Evolutionary conservation across 176 grass and related monocot genomes (phyloP).

Genomic region (Olyra latifolia): DNA sequence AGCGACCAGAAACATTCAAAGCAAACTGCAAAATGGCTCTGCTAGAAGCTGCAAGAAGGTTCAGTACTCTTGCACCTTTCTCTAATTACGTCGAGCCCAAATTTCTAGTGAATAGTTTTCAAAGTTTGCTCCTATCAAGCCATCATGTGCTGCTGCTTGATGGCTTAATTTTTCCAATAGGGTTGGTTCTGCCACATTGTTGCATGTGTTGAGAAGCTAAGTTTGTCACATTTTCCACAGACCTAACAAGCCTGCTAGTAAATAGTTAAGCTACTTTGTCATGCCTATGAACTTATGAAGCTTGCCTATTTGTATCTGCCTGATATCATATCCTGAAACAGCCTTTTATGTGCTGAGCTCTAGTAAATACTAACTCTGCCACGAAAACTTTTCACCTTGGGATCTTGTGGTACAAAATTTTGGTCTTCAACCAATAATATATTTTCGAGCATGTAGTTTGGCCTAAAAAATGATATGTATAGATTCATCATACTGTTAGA

Average conservation of each 20-base stretch:
- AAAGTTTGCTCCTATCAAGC: conserved; percentile 2
- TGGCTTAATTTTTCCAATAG: neutral
- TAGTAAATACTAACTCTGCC: neutral
- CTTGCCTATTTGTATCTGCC: neutral
- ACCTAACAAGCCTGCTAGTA: neutral
- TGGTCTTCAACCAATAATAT: neutral
- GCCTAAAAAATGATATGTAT: neutral
- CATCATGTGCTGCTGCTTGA: neutral
- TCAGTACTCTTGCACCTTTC: conserved; percentile 18
- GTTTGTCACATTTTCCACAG: neutral
- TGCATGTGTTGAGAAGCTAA: neutral
- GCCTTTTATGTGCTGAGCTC: neutral
- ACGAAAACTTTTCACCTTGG: neutral
- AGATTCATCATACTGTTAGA: neutral
- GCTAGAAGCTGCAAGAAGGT: conserved; percentile 94
- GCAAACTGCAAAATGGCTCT: conserved; percentile 56
- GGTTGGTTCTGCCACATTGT: neutral
- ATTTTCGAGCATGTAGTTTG: neutral
- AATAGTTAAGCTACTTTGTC: neutral
- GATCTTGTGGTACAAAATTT: neutral
- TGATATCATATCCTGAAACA: neutral
- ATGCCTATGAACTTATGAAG: neutral
- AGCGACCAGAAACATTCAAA: conserved; percentile 44
- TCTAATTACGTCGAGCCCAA: neutral
- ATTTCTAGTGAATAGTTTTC: neutral